These are phyloP conservation scores for Coemansia sp. DNA, from an alignment of 192 early-diverging fungal genomes.

Conservation along the genomic window DNA sequence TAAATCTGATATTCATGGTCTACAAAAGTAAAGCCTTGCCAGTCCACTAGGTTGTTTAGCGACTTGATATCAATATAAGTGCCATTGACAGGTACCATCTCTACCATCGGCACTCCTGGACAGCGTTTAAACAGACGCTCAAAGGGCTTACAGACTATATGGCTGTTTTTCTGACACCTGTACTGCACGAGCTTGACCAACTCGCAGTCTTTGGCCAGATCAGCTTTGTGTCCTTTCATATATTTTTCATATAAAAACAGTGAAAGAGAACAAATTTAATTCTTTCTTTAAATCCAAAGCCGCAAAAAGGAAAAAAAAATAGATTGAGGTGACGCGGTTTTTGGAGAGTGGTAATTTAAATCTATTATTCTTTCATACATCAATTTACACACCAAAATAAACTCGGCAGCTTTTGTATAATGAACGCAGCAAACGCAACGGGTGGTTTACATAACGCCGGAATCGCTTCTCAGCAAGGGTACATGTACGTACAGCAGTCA, in stretches of 20 bases:
- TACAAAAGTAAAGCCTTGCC: constrained; percentile 2
- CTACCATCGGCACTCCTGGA: constrained; percentile 29
- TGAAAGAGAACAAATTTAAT: no score
- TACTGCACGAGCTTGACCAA: constrained; percentile 34
- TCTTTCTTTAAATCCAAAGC: no score
- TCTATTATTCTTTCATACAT: no score
- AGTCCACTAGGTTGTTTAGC: constrained; percentile 1
- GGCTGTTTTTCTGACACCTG: constrained; percentile 28
- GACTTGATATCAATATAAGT: constrained; percentile 23
- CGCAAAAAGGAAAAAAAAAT: no score
- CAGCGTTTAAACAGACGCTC: constrained; percentile 50
- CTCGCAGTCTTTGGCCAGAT: constrained; percentile 27
- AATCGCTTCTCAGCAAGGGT: constrained; percentile 18
- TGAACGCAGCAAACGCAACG: constrained; percentile 25
- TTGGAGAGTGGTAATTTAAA: no score
- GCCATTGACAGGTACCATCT: constrained; percentile 34
- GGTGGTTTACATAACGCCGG: constrained; percentile 17
- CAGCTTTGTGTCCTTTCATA: background rate
- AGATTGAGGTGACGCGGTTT: no score
- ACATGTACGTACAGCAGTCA: constrained; percentile 34
- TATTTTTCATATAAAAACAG: background rate
- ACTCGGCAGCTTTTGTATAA: background rate
- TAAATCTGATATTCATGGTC: background rate
- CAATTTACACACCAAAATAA: no score
- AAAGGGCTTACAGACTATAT: constrained; percentile 31